A percentile compares a stretch with the other conserved stretches of the same genome.
phyloP scores from a whole-genome alignment of 345 rosid species.

The Psidium friedrichsthalianum region DNA sequence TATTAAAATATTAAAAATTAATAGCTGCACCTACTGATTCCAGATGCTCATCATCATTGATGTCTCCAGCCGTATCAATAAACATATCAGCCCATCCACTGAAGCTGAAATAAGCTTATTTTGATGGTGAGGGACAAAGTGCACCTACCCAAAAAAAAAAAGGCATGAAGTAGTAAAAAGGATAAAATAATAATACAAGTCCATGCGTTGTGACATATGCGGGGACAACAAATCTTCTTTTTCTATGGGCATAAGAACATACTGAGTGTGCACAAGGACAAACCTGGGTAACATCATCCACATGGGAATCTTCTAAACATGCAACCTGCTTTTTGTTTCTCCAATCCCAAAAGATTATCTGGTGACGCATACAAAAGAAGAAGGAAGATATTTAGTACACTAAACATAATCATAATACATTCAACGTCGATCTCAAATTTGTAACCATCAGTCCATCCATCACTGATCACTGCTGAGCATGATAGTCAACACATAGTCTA shows the following conservation, averaged over 20 bases:
- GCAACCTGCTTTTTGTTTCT: slow-evolving; percentile 88
- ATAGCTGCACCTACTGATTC: slow-evolving; percentile 64
- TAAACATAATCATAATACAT: background rate
- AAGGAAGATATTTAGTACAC: background rate
- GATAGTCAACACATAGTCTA: background rate
- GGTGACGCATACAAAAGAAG: background rate
- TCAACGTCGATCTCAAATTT: background rate
- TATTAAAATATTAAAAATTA: background rate
- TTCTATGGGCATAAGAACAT: background rate
- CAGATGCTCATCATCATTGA: slow-evolving; percentile 82
- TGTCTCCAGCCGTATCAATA: slow-evolving; percentile 61
- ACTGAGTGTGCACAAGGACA: background rate
- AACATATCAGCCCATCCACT: slow-evolving; percentile 84
- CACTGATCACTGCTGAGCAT: background rate
- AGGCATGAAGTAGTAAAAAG: background rate
- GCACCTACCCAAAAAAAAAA: slow-evolving; percentile 30
- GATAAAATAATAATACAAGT: background rate
- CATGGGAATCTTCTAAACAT: slow-evolving; percentile 79
- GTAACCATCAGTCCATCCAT: background rate
- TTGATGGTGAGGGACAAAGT: slow-evolving; percentile 46
- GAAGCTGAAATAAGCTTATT: slow-evolving; percentile 87
- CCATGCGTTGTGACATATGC: background rate
- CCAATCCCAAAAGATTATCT: slow-evolving; percentile 94
- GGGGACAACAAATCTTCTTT: background rate
- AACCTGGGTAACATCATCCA: slow-evolving; percentile 93